Evolutionary conservation across 176 grass and related monocot species (phyloP), one percentile per base, ranked within the genome.

Genomic region (Carex cristatella): DNA sequence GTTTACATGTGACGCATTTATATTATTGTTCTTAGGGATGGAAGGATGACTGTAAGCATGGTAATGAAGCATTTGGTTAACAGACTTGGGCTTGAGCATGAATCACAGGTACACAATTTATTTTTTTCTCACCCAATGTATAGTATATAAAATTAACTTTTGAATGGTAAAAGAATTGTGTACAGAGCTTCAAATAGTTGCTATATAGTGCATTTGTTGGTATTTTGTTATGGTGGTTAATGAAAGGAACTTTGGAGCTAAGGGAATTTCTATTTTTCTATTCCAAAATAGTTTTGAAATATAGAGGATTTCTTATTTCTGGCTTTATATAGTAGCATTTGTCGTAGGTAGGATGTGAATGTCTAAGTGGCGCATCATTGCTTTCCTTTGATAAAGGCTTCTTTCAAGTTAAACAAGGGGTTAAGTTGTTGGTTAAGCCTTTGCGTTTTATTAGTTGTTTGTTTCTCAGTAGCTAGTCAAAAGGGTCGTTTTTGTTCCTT

Each of bases 331-430:
- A 83, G 81, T 53, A 83, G 64, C 38, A 68, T 80, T 86, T 68
- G 33, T 69, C 86, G 81, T 87, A 86, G 88, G 85, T 90, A 61
- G 71, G 63, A 83, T 57, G 88, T 86, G 40, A 37, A 15, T 73
- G 69, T 90, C 88, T 67, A 61, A 84, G 84, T 83, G 79, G 84
- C 88, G 85, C 88, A 89, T 86, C 84, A 89, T 83, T 69, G 79
- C 84, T 80, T 82, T 76, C 60, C 66, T 58, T 71, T 87, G 80
- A 90, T 86, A 83, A 89, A 66, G 38, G 65, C 33, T 79, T 89
- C 83, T n/a, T 64, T 65, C 38, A 78, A 38, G 58, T 85, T 75
- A 44, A 79, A 74, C 8, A 35, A 53, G 66, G 48, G 30, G 46
- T 78, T 67, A 40, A 59, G 23, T 69, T 86, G 61, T 80, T 56